Evolutionary conservation across 805 yeast genomes (phyloP).

Genomic region (Myxozyma neglecta): DNA sequence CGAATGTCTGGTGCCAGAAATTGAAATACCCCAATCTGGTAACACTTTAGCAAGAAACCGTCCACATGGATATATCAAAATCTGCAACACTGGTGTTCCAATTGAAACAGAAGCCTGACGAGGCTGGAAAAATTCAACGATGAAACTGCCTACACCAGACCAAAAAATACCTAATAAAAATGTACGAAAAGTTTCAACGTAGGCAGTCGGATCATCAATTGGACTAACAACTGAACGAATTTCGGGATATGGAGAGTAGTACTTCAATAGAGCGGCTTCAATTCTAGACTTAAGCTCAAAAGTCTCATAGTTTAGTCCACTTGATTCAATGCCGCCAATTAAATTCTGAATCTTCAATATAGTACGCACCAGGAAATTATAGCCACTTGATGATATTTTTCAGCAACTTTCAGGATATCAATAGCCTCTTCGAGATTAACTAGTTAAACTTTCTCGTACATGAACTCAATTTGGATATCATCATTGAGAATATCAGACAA

Average conservation of each 20-base stretch:
- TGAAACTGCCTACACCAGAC: constrained; percentile 55
- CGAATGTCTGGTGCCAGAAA: constrained; percentile 43
- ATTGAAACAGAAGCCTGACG: constrained; percentile 56
- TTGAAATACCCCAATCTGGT: constrained; percentile 51
- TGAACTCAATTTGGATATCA: constrained; percentile 8
- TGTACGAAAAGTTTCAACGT: constrained; percentile 54
- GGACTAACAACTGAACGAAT: constrained; percentile 42
- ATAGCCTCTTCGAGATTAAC: constrained; percentile 43
- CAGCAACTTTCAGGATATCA: constrained; percentile 44
- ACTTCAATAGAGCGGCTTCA: constrained; percentile 47
- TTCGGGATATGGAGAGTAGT: constrained; percentile 59
- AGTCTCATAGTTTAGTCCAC: constrained; percentile 14
- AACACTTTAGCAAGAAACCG: constrained; percentile 44
- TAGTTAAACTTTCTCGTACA: constrained; percentile 9
- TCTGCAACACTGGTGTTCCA: constrained; percentile 54
- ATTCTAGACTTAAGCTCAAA: constrained; percentile 31
- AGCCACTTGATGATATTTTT: constrained; percentile 49
- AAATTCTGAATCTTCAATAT: constrained; percentile 42
- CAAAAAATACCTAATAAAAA: constrained; percentile 53
- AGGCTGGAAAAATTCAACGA: constrained; percentile 57
- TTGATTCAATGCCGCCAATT: constrained; percentile 36
- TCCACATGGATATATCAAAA: constrained; percentile 63
- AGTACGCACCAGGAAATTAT: constrained; percentile 47
- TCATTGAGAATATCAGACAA: constrained; percentile 10
- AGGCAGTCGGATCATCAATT: constrained; percentile 48